Evolutionary conservation across 2,329 filamentous ascomycete species (phyloP).

Genomic region (Lecanicillium sp.): DNA sequence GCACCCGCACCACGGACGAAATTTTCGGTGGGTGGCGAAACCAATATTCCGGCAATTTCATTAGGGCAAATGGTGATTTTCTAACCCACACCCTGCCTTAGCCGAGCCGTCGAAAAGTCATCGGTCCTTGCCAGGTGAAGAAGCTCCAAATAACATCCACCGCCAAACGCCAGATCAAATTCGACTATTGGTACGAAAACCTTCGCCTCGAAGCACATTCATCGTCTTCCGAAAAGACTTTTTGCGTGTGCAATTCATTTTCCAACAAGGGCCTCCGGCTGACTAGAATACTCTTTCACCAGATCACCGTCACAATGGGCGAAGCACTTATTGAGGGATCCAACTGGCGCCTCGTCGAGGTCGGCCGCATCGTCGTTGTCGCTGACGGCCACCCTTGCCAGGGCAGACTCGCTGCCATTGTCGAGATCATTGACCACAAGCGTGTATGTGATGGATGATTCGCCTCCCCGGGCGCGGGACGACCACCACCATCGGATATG

Average conservation of each 20-base stretch:
- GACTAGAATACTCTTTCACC: constrained; percentile 19
- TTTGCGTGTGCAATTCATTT: constrained; percentile 4
- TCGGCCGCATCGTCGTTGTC: constrained; percentile 94
- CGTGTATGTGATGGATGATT: constrained; percentile 64
- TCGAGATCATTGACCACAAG: constrained; percentile 99
- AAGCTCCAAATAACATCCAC: constrained; percentile 15
- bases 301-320: constrained; percentile 67
- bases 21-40: constrained; percentile 16
- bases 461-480: not conserved
- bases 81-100: constrained; percentile 29
- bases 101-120: constrained; percentile 34
- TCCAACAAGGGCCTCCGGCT: constrained; percentile 16
- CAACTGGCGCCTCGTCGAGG: constrained; percentile 94
- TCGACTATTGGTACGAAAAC: constrained; percentile 13
- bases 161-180: constrained; percentile 8
- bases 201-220: constrained; percentile 3
- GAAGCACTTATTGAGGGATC: constrained; percentile 75
- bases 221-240: constrained; percentile 3
- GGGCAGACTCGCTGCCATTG: constrained; percentile 86
- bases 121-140: constrained; percentile 28
- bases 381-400: constrained; percentile 67
- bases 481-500: not conserved
- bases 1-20: too few relatives aligned
- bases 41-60: constrained; percentile 23
- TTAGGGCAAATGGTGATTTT: constrained; percentile 36